Conservation (phyloP, 75 land plant genomes). For the Azolla pinnata region DNA sequence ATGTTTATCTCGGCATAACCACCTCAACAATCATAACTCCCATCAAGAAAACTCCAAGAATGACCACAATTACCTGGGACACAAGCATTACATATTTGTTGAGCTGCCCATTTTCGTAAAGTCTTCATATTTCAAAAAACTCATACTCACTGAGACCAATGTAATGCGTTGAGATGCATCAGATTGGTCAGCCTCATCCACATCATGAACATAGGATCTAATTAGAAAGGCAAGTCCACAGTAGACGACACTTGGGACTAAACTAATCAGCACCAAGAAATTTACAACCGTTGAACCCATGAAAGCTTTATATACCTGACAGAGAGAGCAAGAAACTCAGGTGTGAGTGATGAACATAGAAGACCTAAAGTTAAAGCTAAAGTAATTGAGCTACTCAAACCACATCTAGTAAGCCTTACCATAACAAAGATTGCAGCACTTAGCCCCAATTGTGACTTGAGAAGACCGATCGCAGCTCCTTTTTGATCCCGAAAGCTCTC, state of each 20-base stretch:
- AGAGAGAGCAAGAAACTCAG: no score
- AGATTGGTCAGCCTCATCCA: conserved; percentile 14
- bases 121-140: background rate
- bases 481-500: conserved; percentile 27
- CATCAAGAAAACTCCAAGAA: conserved; percentile 23
- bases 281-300: conserved; percentile 27
- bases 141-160: conserved; percentile 26
- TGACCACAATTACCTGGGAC: conserved; percentile 10
- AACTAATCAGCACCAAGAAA: conserved; percentile 24
- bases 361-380: background rate
- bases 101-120: background rate
- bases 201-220: conserved; percentile 14
- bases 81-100: background rate
- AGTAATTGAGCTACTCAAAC: background rate
- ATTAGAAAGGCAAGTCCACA: conserved; percentile 19
- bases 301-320: conserved; percentile 40
- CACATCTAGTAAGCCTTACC: conserved; percentile 9
- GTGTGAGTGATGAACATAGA: background rate
- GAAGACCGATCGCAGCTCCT: conserved; percentile 38
- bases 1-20: no score
- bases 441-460: conserved; percentile 37
- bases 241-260: conserved; percentile 19
- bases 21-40: conserved; percentile 17
- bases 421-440: conserved; percentile 48
- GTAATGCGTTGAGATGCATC: conserved; percentile 17